Evolutionary conservation across 2,329 filamentous ascomycete species (phyloP).

Genomic region (Cryoendolithus antarcticus): DNA sequence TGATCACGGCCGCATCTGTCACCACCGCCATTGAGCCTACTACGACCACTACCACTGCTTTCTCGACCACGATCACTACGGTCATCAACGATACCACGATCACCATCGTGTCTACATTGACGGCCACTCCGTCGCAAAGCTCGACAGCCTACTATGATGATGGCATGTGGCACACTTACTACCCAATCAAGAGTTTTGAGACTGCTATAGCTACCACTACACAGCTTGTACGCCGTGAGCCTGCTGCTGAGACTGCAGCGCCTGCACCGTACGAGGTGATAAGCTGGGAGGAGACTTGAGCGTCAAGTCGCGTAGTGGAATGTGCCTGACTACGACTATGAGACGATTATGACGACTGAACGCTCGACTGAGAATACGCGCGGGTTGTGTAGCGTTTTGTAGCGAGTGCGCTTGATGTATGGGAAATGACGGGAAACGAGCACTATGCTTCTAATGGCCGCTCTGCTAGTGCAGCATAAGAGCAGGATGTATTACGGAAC

Average conservation of each 20-base stretch:
- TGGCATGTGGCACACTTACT: slow-evolving; percentile 34
- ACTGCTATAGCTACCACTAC: background rate
- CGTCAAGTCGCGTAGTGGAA: too few species aligned
- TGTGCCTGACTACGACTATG: too few species aligned
- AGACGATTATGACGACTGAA: too few species aligned
- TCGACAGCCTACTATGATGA: slow-evolving; percentile 29
- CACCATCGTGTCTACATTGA: slow-evolving; percentile 7
- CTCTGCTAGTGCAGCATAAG: slow-evolving; percentile 8
- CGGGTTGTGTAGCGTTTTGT: too few species aligned
- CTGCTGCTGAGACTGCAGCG: background rate
- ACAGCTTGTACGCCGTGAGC: background rate
- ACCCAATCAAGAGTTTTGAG: slow-evolving; percentile 22
- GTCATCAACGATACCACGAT: background rate
- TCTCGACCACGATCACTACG: too few species aligned
- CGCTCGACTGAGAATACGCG: too few species aligned
- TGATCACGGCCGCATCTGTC: too few species aligned
- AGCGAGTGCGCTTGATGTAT: too few species aligned
- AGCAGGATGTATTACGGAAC: too few species aligned
- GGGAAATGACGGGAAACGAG: too few species aligned
- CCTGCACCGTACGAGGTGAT: slow-evolving; percentile 4
- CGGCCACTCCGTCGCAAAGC: slow-evolving; percentile 8
- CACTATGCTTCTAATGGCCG: slow-evolving; percentile 1
- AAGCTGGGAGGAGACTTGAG: slow-evolving; percentile 7
- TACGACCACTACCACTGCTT: too few species aligned
- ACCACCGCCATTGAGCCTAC: too few species aligned